Conservation (phyloP, 345 rosid species). For the Laguncularia racemosa region DNA sequence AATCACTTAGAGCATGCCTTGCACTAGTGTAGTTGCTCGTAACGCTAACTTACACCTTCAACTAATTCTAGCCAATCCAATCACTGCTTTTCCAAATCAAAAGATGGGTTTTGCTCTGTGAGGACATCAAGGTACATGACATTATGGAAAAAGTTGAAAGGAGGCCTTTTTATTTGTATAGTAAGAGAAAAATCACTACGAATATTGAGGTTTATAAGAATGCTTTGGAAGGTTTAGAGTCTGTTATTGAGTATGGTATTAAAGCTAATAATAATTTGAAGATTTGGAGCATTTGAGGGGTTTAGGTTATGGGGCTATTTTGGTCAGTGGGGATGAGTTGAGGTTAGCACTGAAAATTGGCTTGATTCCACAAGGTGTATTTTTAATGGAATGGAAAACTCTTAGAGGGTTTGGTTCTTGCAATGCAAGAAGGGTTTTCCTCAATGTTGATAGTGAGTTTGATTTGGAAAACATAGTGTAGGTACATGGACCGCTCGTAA, state of each 20-base stretch:
- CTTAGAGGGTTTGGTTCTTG: too few relatives aligned
- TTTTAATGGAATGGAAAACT: too few relatives aligned
- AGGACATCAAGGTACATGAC: constrained; percentile 69
- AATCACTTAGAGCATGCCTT: too few relatives aligned
- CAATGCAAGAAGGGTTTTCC: too few relatives aligned
- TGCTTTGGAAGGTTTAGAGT: constrained; percentile 59
- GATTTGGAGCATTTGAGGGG: constrained; percentile 86
- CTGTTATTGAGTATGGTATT: too few relatives aligned
- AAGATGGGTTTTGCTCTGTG: constrained; percentile 84
- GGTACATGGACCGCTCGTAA: constrained; percentile 81
- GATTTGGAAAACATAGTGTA: constrained; percentile 77
- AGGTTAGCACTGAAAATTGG: constrained; percentile 74
- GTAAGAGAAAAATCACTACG: constrained; percentile 82
- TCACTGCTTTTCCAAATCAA: constrained; percentile 72
- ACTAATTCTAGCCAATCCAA: constrained; percentile 24
- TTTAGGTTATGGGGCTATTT: constrained; percentile 88
- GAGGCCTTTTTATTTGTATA: constrained; percentile 82
- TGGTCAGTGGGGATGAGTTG: constrained; percentile 95
- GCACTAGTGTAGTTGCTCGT: too few relatives aligned
- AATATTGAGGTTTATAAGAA: constrained; percentile 72
- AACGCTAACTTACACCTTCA: too few relatives aligned
- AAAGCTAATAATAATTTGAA: constrained; percentile 86
- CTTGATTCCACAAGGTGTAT: too few relatives aligned
- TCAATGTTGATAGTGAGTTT: too few relatives aligned
- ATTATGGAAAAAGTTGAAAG: constrained; percentile 72